Evolutionary conservation across 2,329 filamentous ascomycete genomes (phyloP).

Genomic region (Phialophora expanda): DNA sequence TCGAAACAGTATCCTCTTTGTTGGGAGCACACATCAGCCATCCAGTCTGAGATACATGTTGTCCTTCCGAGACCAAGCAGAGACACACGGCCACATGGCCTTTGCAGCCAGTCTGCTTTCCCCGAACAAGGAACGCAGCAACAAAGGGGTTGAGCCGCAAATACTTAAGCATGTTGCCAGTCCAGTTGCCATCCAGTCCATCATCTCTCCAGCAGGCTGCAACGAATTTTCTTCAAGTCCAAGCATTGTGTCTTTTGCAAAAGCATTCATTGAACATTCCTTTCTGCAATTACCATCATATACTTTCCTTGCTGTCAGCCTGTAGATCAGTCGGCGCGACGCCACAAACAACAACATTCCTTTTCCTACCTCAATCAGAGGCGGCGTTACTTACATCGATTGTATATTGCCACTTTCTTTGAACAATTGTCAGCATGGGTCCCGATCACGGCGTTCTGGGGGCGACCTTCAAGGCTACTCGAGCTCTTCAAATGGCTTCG

Average conservation of each 20-base stretch:
- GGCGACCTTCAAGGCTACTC: conserved; percentile 75
- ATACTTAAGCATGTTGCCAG: conserved; percentile 18
- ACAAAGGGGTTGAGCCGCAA: neutral
- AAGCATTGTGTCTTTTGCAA: conserved; percentile 4
- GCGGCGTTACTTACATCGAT: conserved; percentile 11
- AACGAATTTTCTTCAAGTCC: conserved; percentile 13
- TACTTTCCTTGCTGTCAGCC: conserved; percentile 12
- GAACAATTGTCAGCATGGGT: conserved; percentile 34
- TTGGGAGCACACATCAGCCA: conserved; percentile 26
- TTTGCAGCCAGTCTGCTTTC: neutral
- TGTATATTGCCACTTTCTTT: conserved; percentile 2
- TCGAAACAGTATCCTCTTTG: conserved; percentile 26
- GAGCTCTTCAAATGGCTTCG: conserved; percentile 71
- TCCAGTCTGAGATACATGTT: conserved; percentile 11
- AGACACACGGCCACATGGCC: conserved; percentile 20
- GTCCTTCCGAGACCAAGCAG: conserved; percentile 22
- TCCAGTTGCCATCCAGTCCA: neutral
- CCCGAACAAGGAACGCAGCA: neutral
- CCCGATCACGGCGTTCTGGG: conserved; percentile 71
- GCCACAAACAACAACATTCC: conserved; percentile 14
- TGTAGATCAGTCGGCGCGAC: conserved; percentile 18
- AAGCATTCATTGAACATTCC: conserved; percentile 18
- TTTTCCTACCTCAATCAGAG: conserved; percentile 1
- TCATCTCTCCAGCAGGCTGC: conserved; percentile 14
- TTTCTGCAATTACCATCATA: neutral